phyloP scores from a whole-genome alignment of 169 alveolate species.

The Plasmodium fragile region DNA sequence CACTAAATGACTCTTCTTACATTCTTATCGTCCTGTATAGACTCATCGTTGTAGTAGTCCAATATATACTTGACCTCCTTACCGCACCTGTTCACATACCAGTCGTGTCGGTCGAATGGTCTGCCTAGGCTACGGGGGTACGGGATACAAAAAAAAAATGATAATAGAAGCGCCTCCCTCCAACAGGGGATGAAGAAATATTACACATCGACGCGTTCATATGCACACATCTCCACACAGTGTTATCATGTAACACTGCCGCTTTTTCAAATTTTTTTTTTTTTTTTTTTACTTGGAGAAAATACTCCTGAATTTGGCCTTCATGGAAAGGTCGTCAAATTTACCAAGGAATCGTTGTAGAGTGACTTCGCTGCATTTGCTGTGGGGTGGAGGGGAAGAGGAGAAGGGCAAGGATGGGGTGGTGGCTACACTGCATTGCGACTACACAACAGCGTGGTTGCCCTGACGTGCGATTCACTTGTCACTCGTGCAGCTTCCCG shows the following conservation, averaged over 20 bases:
- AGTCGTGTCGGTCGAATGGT: slow-evolving; percentile 91
- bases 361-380: slow-evolving; percentile 81
- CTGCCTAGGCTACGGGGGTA: slow-evolving; percentile 77
- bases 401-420: background rate
- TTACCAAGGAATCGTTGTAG: slow-evolving; percentile 88
- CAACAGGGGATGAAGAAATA: background rate
- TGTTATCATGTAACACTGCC: background rate
- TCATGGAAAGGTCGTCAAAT: slow-evolving; percentile 80
- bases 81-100: slow-evolving; percentile 89
- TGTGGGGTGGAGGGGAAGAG: slow-evolving; percentile 18
- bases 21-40: slow-evolving; percentile 78
- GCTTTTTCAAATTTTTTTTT: background rate
- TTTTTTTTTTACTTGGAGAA: slow-evolving; percentile 51
- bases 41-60: slow-evolving; percentile 90
- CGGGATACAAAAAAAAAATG: background rate
- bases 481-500: background rate
- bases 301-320: slow-evolving; percentile 79
- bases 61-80: slow-evolving; percentile 86
- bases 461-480: background rate
- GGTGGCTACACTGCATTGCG: background rate
- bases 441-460: background rate
- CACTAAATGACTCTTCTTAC: slow-evolving; percentile 1
- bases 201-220: background rate
- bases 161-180: background rate
- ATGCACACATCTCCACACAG: background rate